A percentile compares a stretch with the other conserved stretches of the same genome.
Evolutionary conservation across 495 filamentous ascomycete species (phyloP).

Genomic region (Terfezia claveryi): DNA sequence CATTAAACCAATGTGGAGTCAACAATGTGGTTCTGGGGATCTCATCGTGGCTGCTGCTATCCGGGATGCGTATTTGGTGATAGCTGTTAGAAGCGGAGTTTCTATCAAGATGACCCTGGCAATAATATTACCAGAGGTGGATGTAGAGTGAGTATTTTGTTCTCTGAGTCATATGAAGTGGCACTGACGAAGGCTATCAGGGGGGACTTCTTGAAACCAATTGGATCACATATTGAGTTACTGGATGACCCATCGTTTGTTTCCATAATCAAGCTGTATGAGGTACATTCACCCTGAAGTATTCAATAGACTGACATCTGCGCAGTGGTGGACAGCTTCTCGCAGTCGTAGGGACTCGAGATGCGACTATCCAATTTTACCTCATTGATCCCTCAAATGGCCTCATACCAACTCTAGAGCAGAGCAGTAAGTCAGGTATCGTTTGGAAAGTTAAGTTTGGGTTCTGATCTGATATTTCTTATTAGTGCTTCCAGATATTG

Average conservation of each 20-base stretch:
- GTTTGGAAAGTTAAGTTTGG: background rate
- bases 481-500: conserved; percentile 8
- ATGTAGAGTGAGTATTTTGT: conserved; percentile 11
- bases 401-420: conserved; percentile 9
- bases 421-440: conserved; percentile 7
- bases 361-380: conserved; percentile 14
- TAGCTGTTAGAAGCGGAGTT: conserved; percentile 11
- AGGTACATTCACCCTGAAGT: background rate
- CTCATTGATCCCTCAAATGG: conserved; percentile 13
- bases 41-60: conserved; percentile 15
- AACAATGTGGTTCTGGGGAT: conserved; percentile 10
- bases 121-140: conserved; percentile 1
- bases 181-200: conserved; percentile 1
- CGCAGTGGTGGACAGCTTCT: conserved; percentile 8
- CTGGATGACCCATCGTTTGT: conserved; percentile 17
- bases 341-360: conserved; percentile 15
- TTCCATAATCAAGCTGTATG: conserved; percentile 14
- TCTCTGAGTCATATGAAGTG: background rate
- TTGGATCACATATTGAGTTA: conserved; percentile 9
- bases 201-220: conserved; percentile 11
- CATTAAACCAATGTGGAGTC: conserved; percentile 5
- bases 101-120: conserved; percentile 12
- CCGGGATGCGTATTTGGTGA: conserved; percentile 7
- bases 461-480: background rate
- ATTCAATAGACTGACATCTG: background rate